Conservation (phyloP, 331 rosid genomes). For the Dryas integrifolia region DNA sequence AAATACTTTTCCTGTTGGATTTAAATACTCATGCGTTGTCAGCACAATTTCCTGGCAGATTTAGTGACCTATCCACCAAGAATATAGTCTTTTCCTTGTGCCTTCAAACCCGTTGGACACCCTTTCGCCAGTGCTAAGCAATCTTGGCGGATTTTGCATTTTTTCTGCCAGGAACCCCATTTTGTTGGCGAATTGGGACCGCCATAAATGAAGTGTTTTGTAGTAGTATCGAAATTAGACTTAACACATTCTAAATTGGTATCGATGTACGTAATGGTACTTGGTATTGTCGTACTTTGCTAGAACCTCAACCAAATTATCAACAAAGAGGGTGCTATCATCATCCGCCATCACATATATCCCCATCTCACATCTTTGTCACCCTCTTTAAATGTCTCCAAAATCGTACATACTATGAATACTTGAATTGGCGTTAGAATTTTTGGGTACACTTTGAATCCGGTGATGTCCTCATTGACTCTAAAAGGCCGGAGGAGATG, state of each 20-base stretch:
- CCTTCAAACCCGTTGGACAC: too few relatives aligned
- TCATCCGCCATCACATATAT: slow-evolving; percentile 47
- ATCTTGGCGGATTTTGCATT: too few relatives aligned
- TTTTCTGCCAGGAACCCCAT: too few relatives aligned
- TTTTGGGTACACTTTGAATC: neutral
- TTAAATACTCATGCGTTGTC: too few relatives aligned
- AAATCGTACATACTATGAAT: slow-evolving; percentile 30
- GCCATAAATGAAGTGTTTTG: too few relatives aligned
- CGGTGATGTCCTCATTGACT: slow-evolving; percentile 30
- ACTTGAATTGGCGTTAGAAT: slow-evolving; percentile 12
- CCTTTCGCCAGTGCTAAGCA: too few relatives aligned
- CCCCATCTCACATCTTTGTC: slow-evolving; percentile 44
- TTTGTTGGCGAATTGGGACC: too few relatives aligned
- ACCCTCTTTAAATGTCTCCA: slow-evolving; percentile 36
- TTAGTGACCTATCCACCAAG: too few relatives aligned
- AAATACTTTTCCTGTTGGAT: too few relatives aligned
- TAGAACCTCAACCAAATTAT: slow-evolving; percentile 39
- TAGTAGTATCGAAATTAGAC: too few relatives aligned
- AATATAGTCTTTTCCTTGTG: too few relatives aligned
- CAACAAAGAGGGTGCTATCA: slow-evolving; percentile 39
- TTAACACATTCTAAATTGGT: neutral
- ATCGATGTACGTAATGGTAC: slow-evolving; percentile 32
- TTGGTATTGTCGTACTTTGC: slow-evolving; percentile 41
- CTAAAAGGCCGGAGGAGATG: slow-evolving; percentile 33
- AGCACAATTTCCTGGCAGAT: too few relatives aligned